Conservation (phyloP, 768 basidiomycete species). For the Termitomyces heimii region DNA sequence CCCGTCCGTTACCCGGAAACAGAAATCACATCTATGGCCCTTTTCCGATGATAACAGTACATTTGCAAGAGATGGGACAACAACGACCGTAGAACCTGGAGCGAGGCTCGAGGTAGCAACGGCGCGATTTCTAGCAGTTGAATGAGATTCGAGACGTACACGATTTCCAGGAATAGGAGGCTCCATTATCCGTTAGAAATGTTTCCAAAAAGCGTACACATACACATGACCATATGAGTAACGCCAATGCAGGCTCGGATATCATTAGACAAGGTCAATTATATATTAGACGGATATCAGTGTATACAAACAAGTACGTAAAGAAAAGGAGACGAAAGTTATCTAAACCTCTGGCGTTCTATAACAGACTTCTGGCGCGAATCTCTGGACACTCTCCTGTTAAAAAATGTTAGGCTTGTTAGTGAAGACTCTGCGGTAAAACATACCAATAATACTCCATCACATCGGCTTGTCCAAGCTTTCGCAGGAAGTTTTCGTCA, state of each 20-base stretch:
- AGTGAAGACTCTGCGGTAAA: background rate
- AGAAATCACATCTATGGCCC: slow-evolving; percentile 61
- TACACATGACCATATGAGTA: background rate
- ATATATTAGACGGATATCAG: background rate
- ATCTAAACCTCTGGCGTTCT: slow-evolving; percentile 63
- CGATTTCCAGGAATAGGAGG: background rate
- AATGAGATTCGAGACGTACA: slow-evolving; percentile 35
- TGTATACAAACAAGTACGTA: background rate
- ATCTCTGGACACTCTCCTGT: slow-evolving; percentile 76
- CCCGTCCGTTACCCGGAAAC: slow-evolving; percentile 34
- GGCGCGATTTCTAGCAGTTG: slow-evolving; percentile 45
- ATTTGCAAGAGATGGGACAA: slow-evolving; percentile 37
- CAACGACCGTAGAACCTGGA: slow-evolving; percentile 46
- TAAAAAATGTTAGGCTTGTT: background rate
- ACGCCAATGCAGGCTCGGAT: background rate
- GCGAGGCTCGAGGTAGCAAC: slow-evolving; percentile 31
- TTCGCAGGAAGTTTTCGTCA: slow-evolving; percentile 90
- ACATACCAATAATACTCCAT: slow-evolving; percentile 90
- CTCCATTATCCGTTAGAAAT: background rate
- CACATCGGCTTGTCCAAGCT: slow-evolving; percentile 85
- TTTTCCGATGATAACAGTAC: slow-evolving; percentile 52
- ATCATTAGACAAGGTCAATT: background rate
- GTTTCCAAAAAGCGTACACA: background rate
- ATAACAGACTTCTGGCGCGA: slow-evolving; percentile 74
- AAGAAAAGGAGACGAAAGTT: slow-evolving; percentile 6